A percentile compares a stretch with the other conserved stretches of the same genome.
phyloP scores from a whole-genome alignment of 192 early-diverging fungal species.

The Pilobolus umbonatus region DNA sequence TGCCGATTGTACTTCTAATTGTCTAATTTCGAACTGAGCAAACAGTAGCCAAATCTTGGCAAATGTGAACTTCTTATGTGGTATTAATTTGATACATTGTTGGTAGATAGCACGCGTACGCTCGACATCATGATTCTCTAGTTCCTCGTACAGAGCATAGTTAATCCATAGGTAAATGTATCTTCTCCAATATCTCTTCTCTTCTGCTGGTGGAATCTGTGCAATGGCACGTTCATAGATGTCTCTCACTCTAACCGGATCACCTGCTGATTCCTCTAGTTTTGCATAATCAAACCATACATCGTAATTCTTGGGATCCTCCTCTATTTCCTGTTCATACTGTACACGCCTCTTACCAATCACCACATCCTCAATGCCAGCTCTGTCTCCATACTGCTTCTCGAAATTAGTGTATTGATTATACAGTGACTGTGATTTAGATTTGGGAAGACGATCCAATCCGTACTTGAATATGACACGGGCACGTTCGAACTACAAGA shows the following conservation, averaged over 20 bases:
- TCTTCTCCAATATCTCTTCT: constrained; percentile 93
- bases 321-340: constrained; percentile 74
- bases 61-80: constrained; percentile 94
- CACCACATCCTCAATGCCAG: constrained; percentile 90
- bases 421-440: constrained; percentile 80
- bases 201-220: constrained; percentile 74
- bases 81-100: constrained; percentile 77
- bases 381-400: constrained; percentile 87
- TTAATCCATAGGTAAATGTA: constrained; percentile 99
- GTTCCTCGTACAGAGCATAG: constrained; percentile 96
- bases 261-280: constrained; percentile 78
- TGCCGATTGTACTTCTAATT: constrained; percentile 63
- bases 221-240: constrained; percentile 95
- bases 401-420: constrained; percentile 96
- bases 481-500: constrained; percentile 74
- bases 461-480: constrained; percentile 96
- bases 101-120: constrained; percentile 81
- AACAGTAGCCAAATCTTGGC: constrained; percentile 96
- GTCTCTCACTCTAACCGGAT: constrained; percentile 77
- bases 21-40: constrained; percentile 88
- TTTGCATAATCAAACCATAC: constrained; percentile 96
- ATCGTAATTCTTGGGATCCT: constrained; percentile 90
- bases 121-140: constrained; percentile 71
- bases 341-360: constrained; percentile 81
- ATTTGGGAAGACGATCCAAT: constrained; percentile 78